These are phyloP conservation scores for Botrytis aclada DNA, from an alignment of 2,329 filamentous ascomycete genomes.

Conservation along the genomic window DNA sequence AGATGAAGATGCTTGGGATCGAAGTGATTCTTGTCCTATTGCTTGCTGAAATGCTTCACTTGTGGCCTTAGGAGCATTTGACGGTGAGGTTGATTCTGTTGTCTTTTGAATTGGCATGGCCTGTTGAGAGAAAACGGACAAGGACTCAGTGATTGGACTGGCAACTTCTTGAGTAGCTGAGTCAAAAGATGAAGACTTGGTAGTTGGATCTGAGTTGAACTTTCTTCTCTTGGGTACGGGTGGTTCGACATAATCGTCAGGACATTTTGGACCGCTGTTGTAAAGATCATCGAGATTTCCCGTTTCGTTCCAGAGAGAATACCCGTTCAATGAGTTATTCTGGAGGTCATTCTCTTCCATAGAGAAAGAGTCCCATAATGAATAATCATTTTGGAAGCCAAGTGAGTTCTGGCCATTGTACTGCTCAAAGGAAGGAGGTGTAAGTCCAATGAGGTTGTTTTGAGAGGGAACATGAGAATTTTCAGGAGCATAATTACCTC, in stretches of 20 bases:
- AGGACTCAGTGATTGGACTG: constrained; percentile 4
- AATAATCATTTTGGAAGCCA: constrained; percentile 12
- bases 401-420: constrained; percentile 3
- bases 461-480: constrained; percentile 9
- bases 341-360: neutral
- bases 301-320: neutral
- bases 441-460: constrained; percentile 19
- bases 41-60: neutral
- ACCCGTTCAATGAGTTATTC: neutral
- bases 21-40: neutral
- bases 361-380: neutral
- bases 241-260: neutral
- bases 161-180: neutral
- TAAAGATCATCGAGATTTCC: constrained; percentile 2
- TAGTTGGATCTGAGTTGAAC: neutral
- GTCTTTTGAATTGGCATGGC: neutral
- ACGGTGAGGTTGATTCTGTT: neutral
- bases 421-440: constrained; percentile 20
- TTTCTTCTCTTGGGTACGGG: neutral
- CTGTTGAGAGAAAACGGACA: constrained; percentile 3
- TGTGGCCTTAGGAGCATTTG: neutral
- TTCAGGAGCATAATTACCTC: constrained; percentile 22
- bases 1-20: neutral
- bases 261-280: neutral
- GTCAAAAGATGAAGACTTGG: neutral